Percentiles rank a stretch among this genome's conserved stretches.
phyloP scores from a whole-genome alignment of 1,139 yeast species.

The Blastobotrys petasosporus region DNA sequence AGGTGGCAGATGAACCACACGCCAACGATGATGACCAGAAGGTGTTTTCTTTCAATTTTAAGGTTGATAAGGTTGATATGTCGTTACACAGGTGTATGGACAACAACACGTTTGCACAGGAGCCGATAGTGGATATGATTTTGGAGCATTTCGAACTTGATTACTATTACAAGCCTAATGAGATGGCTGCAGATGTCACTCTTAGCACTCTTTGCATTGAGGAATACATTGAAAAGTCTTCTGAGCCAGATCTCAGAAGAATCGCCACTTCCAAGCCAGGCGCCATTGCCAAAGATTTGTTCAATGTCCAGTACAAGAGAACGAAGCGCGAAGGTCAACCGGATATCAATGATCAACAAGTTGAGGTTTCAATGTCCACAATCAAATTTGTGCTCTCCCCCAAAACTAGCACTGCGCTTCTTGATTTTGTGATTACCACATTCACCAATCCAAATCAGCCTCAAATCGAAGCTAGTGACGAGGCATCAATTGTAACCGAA shows the following conservation, averaged over 20 bases:
- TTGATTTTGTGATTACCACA: constrained; percentile 79
- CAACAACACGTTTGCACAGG: constrained; percentile 55
- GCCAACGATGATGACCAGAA: constrained; percentile 42
- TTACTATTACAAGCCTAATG: constrained; percentile 54
- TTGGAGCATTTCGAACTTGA: constrained; percentile 59
- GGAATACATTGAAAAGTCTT: constrained; percentile 65
- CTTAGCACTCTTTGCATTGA: constrained; percentile 63
- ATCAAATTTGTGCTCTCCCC: constrained; percentile 72
- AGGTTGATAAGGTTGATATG: constrained; percentile 56
- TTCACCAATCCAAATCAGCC: constrained; percentile 56
- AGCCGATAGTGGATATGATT: constrained; percentile 62
- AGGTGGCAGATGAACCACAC: too few relatives aligned
- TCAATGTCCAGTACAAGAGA: constrained; percentile 52
- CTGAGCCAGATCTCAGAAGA: constrained; percentile 59
- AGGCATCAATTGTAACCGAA: not conserved
- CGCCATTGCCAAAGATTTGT: constrained; percentile 35
- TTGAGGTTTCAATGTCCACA: constrained; percentile 72
- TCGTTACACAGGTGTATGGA: constrained; percentile 65
- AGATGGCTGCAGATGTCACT: constrained; percentile 59
- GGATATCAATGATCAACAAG: constrained; percentile 65
- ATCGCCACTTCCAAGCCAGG: constrained; percentile 52
- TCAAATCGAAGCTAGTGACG: constrained; percentile 7
- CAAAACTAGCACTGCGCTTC: constrained; percentile 66
- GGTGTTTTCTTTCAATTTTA: constrained; percentile 62
- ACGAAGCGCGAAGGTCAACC: constrained; percentile 43